A percentile compares a stretch with the other conserved stretches of the same genome.
Conservation (phyloP, 805 yeast genomes). For the Candida ipomoeae region DNA sequence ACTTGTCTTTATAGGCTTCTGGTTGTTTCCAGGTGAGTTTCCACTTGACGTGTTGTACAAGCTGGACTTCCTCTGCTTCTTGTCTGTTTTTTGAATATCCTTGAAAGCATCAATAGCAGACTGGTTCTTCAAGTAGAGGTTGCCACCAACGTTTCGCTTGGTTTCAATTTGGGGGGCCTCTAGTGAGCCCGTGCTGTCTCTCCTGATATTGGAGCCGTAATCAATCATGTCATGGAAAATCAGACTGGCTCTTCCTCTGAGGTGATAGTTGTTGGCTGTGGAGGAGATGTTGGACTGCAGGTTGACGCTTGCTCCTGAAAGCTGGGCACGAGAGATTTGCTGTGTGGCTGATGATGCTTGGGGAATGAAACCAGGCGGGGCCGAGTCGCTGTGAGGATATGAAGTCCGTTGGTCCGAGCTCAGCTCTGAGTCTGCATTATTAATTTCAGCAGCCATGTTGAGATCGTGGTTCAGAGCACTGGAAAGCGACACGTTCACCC, state of each 20-base stretch:
- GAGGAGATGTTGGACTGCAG: background rate
- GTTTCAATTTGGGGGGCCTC: constrained; percentile 45
- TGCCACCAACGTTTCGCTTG: constrained; percentile 43
- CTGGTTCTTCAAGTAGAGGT: constrained; percentile 39
- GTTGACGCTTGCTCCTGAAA: background rate
- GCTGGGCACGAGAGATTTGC: background rate
- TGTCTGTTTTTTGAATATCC: constrained; percentile 40
- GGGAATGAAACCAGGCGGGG: background rate
- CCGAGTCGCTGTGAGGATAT: background rate
- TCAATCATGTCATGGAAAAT: constrained; percentile 33
- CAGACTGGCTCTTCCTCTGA: constrained; percentile 3
- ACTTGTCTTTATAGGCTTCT: constrained; percentile 3
- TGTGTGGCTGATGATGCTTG: background rate
- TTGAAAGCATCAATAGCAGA: constrained; percentile 41
- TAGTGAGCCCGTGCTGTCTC: constrained; percentile 20
- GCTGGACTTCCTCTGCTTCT: constrained; percentile 31
- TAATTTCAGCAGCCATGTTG: constrained; percentile 13
- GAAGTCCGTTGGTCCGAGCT: background rate
- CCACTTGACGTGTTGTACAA: constrained; percentile 12
- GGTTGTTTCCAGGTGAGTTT: constrained; percentile 6
- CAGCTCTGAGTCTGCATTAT: constrained; percentile 6
- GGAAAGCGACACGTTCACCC: constrained; percentile 36
- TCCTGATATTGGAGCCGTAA: constrained; percentile 18
- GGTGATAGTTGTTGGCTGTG: background rate
- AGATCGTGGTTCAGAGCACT: constrained; percentile 36